Conservation (phyloP, 441 rosid species). For the Pelargonium citronellum region DNA sequence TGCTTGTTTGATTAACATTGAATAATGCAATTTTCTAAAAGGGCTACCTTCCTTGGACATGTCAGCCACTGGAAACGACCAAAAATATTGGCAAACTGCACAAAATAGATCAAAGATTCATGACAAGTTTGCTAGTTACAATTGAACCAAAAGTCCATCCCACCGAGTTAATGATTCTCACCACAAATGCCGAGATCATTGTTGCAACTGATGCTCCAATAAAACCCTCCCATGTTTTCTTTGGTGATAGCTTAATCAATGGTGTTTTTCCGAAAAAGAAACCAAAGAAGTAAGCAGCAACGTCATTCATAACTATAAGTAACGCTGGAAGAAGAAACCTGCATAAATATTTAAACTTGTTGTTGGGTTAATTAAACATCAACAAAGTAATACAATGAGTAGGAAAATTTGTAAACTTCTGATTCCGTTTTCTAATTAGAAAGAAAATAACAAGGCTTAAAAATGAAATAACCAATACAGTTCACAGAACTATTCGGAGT, state of each 20-base stretch:
- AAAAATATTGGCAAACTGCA: constrained; percentile 4
- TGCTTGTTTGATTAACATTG: neutral
- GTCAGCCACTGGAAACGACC: constrained; percentile 6
- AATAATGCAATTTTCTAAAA: neutral
- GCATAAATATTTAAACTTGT: neutral
- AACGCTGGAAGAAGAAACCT: constrained; percentile 5
- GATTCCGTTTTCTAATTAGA: no score
- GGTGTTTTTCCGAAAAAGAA: constrained; percentile 2
- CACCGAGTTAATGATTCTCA: neutral
- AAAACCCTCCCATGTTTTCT: constrained; percentile 8
- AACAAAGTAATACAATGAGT: no score
- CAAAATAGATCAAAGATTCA: neutral
- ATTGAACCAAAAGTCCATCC: no score
- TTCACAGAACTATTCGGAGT: no score
- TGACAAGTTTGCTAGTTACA: no score
- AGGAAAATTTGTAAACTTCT: no score
- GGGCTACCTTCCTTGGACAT: constrained; percentile 6
- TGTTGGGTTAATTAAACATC: no score
- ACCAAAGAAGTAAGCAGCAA: constrained; percentile 7
- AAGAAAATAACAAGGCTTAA: no score
- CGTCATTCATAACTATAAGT: constrained; percentile 2
- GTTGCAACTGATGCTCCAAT: constrained; percentile 3
- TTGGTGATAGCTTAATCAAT: constrained; percentile 4
- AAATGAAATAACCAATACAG: no score
- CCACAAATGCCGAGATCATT: constrained; percentile 1